Evolutionary conservation across 441 rosid species (phyloP).

Genomic region (Eutrema salsugineum): DNA sequence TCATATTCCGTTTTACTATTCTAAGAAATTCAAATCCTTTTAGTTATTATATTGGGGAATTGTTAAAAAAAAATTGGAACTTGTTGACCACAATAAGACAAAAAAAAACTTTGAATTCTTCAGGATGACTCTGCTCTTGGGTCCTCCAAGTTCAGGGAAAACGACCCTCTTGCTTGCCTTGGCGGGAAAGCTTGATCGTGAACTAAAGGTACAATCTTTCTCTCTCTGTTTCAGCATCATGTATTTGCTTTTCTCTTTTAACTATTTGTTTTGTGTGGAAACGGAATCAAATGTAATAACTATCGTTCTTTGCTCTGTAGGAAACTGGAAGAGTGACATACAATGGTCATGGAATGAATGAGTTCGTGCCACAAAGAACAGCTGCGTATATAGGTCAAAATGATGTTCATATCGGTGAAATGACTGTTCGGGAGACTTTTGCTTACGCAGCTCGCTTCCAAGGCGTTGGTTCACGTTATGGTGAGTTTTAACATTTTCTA

Average conservation of each 20-base stretch:
- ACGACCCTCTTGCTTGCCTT: conserved; percentile 47
- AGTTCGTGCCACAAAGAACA: conserved; percentile 61
- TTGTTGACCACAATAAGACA: neutral
- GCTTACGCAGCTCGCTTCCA: conserved; percentile 63
- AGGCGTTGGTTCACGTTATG: conserved; percentile 57
- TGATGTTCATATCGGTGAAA: conserved; percentile 58
- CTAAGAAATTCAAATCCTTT: neutral
- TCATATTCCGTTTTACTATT: neutral
- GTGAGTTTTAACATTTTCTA: conserved; percentile 30
- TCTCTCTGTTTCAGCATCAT: neutral
- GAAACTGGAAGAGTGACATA: conserved; percentile 48
- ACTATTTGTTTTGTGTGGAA: neutral
- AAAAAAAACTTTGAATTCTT: neutral
- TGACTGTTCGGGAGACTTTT: conserved; percentile 66
- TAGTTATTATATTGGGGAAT: neutral
- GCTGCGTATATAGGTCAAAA: conserved; percentile 60
- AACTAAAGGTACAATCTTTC: conserved; percentile 30
- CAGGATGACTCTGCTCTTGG: conserved; percentile 59
- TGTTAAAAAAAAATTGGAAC: neutral
- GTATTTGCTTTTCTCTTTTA: neutral
- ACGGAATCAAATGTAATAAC: neutral
- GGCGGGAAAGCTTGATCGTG: conserved; percentile 42
- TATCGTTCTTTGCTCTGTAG: conserved; percentile 21
- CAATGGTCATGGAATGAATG: conserved; percentile 56
- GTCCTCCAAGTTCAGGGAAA: conserved; percentile 49